Percentiles rank a stretch among this genome's conserved stretches.
These are phyloP conservation scores for Angomonas deanei DNA, from an alignment of 208 protist genomes.

Conservation along the genomic window DNA sequence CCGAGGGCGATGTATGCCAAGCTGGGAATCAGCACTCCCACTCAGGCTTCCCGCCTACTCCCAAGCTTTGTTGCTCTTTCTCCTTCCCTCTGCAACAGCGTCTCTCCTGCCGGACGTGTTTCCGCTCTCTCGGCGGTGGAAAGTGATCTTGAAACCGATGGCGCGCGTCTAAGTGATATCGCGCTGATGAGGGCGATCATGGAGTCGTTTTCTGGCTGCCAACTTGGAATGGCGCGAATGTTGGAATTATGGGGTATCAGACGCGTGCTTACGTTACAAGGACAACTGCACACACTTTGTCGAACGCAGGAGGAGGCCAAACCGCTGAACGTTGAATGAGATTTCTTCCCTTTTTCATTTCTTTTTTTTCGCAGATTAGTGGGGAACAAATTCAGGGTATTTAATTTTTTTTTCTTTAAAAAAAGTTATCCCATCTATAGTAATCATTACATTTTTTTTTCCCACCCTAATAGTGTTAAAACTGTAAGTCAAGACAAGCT, in stretches of 20 bases:
- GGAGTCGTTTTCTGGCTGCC: slow-evolving; percentile 36
- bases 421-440: neutral
- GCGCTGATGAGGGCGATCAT: slow-evolving; percentile 36
- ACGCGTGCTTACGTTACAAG: slow-evolving; percentile 11
- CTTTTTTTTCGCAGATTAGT: too few species aligned
- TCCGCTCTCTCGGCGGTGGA: slow-evolving; percentile 3
- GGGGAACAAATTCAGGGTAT: too few species aligned
- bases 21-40: slow-evolving; percentile 57
- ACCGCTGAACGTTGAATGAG: neutral
- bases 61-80: slow-evolving; percentile 53
- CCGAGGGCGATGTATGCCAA: slow-evolving; percentile 65
- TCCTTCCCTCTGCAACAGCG: slow-evolving; percentile 19
- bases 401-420: too few species aligned
- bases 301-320: neutral
- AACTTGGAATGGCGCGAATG: slow-evolving; percentile 58
- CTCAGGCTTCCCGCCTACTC: slow-evolving; percentile 56
- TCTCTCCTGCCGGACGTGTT: slow-evolving; percentile 12
- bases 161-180: too few species aligned
- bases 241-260: slow-evolving; percentile 85
- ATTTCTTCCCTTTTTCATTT: neutral
- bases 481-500: neutral
- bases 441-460: slow-evolving; percentile 5
- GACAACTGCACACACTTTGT: neutral
- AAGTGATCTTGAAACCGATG: too few species aligned
- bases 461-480: neutral